Base-by-base conservation (phyloP, 192 early-diverging fungal species). In the Coemansia sp. region DNA sequence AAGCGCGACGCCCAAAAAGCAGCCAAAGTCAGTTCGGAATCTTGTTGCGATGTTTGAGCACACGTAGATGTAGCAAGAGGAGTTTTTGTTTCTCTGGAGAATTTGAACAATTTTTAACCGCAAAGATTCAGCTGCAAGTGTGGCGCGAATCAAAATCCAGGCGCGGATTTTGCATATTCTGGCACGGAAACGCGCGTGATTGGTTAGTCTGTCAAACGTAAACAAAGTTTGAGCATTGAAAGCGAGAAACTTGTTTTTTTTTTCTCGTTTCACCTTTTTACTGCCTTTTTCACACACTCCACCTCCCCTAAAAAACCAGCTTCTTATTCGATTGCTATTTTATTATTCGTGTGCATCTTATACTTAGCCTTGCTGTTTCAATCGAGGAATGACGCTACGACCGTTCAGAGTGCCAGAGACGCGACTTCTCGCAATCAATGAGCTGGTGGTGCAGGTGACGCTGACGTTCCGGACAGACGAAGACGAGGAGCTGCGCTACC, bases 401-500 rank as follows among this genome's bases (percentile, higher is more conserved):
- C 67, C 77, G 4, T 80, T 80, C 44, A 60, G 66, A 30, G 67
- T 80, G 25, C 77, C 77, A 1, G 77, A 80, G 33, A 80, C 77
- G 23, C 63, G 77, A 10, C 72, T 80, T 9, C 36, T 80, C 15
- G 77, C 55, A 10, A 62, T 75, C 34, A 75, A 62, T 47, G 77
- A 80, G 37, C 52, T 80, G 34, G 72, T 80, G 28, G 72, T 65
- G 6, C 77, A 80, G 33, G 64, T 75, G 23, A 80, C 77, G 19
- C 50, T 80, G 30, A 80, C 72, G 11, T 75, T 65, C 23, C 63
- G 72, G 2, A 74, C 77, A 1, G 68, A 74, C 41, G 72, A 74
- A 23, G 77, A 80, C 65, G 77, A 80, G 44, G 72, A 80, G 59
- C 34, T 75, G 34, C 57, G 57, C 4, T 70, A 75, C 30, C 67